Evolutionary conservation across 139 green algal genomes (phyloP), one percentile per base, ranked within the genome.

Genomic region (Chlamydomonas asymmetrica): DNA sequence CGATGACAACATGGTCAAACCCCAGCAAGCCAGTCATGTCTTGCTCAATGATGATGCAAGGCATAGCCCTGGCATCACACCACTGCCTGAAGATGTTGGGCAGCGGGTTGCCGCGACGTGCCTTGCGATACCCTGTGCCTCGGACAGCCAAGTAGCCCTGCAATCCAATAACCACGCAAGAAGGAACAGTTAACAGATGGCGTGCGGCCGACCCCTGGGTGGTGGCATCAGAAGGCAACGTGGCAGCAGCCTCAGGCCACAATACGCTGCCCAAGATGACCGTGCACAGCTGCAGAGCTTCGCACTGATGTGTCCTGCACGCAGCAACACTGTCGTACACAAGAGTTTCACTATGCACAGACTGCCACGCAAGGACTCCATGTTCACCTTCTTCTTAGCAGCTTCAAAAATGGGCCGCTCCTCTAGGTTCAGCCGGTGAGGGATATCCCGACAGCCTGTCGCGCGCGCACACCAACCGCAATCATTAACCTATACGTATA

Each of bases 71-170:
- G 2, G 89, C 88, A 73, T 94, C 89, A 74, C 82, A 91, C 82
- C 86, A 91, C 75, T 93, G 86, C 3, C 80, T 56, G 50, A 65
- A 91, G 25, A 84, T 85, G 67, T 94, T 94, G 37, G 88, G 82
- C 38, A 93, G 74, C 1, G 89, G 89, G 65, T 82, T 82, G 48
- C 89, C 89, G 65, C 90, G 91, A 32, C 89, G 76, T 32, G 88
- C 87, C n/a, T 80, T 78, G 2, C 89, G 82, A 68, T 92, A 93
- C 7, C 80, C 89, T 35, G 80, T 91, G 31, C 89, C 89, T 25
- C 84, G 63, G 0, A 93, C 73, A 25, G 85, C 79, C 3, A 93
- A 57, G 49, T 81, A 91, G 5, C 82, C 78, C 78, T 89, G 79
- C 41, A 76, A 29, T n/a, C n/a, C n/a, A n/a, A n/a, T n/a, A n/a